Evolutionary conservation across 2,329 filamentous ascomycete genomes (phyloP).

Genomic region (Septoria linicola): DNA sequence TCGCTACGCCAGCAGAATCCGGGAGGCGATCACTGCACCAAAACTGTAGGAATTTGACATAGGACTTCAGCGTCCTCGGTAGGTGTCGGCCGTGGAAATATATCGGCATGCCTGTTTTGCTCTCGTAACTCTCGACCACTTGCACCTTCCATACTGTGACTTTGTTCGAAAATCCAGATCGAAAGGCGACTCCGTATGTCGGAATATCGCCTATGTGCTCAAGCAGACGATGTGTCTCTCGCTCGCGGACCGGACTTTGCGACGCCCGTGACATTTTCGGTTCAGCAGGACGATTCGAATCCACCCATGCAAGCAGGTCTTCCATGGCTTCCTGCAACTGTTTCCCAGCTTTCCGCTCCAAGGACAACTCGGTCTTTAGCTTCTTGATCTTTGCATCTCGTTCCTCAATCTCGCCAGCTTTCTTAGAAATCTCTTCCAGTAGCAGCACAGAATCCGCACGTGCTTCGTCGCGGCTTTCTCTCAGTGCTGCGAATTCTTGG

Average conservation of each 20-base stretch:
- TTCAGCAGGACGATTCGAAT: conserved; percentile 1
- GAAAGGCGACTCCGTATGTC: conserved; percentile 6
- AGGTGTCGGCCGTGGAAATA: conserved; percentile 8
- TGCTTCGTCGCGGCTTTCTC: conserved; percentile 1
- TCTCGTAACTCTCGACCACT: conserved; percentile 6
- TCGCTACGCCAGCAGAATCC: not conserved
- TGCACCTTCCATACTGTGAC: conserved; percentile 9
- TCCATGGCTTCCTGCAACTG: conserved; percentile 12
- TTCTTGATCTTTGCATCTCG: conserved; percentile 1
- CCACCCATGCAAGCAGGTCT: conserved; percentile 9
- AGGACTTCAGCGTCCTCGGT: conserved; percentile 6
- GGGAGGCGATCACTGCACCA: conserved; percentile 5
- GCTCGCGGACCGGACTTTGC: not conserved
- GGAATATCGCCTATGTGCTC: conserved; percentile 6
- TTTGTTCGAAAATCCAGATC: not conserved
- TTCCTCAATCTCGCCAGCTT: conserved; percentile 1
- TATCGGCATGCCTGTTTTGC: not conserved
- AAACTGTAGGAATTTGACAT: conserved; percentile 12
- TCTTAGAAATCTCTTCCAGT: conserved; percentile 1
- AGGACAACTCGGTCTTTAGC: conserved; percentile 1
- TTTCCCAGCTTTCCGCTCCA: conserved; percentile 6
- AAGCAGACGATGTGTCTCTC: not conserved
- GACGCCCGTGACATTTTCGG: not conserved
- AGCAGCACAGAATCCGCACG: conserved; percentile 7
- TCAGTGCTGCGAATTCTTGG: conserved; percentile 1